Conservation (phyloP, 2,329 filamentous ascomycete species). For the Byssochlamys sp. region DNA sequence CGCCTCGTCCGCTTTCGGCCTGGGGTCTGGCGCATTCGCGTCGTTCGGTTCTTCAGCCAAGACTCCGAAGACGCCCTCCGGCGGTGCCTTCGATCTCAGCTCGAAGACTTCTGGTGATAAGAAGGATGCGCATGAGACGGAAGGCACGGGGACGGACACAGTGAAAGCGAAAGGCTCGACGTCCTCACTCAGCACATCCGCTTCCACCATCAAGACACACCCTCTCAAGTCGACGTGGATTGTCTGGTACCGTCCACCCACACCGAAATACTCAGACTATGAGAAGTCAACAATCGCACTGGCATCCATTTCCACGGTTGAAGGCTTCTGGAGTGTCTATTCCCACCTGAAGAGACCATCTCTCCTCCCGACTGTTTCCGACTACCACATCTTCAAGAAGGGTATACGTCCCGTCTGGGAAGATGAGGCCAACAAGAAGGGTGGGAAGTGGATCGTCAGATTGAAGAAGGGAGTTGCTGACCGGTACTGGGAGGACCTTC, state of each 20-base stretch:
- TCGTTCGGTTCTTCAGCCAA: constrained; percentile 78
- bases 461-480: constrained; percentile 96
- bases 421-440: constrained; percentile 89
- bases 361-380: constrained; percentile 76
- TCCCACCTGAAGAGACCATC: constrained; percentile 83
- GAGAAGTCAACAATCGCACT: constrained; percentile 90
- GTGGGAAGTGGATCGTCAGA: constrained; percentile 94
- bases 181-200: constrained; percentile 30
- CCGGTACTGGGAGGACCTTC: constrained; percentile 89
- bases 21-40: constrained; percentile 90
- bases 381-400: constrained; percentile 97
- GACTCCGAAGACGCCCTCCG: constrained; percentile 69
- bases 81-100: constrained; percentile 68
- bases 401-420: constrained; percentile 97
- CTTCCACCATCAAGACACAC: constrained; percentile 35
- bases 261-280: constrained; percentile 94
- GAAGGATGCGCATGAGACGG: constrained; percentile 44
- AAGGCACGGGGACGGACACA: constrained; percentile 18
- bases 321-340: constrained; percentile 88
- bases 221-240: constrained; percentile 81
- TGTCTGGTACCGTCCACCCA: constrained; percentile 93
- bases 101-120: constrained; percentile 55
- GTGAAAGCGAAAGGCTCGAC: constrained; percentile 32
- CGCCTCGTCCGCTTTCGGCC: constrained; percentile 80
- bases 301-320: constrained; percentile 68